A percentile compares a stretch with the other conserved stretches of the same genome.
These are phyloP conservation scores for Cryptococcus sp. DNA, from an alignment of 1,284 basidiomycete species.

Conservation along the genomic window DNA sequence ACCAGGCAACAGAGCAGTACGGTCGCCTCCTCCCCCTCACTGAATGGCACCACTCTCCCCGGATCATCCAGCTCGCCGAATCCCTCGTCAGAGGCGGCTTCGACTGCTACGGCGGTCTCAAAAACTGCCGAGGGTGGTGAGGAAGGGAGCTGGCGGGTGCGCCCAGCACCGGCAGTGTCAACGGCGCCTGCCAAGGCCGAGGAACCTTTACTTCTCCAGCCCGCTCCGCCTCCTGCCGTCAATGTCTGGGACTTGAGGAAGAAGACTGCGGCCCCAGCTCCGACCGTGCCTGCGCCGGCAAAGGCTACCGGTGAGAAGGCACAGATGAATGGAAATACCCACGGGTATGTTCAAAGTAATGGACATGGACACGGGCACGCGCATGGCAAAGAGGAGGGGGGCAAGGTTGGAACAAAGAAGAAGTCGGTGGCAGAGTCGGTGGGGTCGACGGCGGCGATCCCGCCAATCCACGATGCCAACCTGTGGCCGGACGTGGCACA, in stretches of 20 bases:
- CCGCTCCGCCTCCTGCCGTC: conserved; percentile 28
- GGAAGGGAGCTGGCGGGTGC: conserved; percentile 33
- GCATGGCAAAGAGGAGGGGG: neutral
- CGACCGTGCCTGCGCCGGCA: conserved; percentile 9
- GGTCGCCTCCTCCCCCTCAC: conserved; percentile 25
- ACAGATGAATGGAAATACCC: too few relatives aligned
- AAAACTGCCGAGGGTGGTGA: conserved; percentile 17
- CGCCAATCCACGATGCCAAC: conserved; percentile 28
- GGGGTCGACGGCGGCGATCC: conserved; percentile 3
- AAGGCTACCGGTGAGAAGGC: conserved; percentile 3
- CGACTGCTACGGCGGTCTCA: conserved; percentile 14
- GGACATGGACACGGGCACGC: neutral
- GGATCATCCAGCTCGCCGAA: conserved; percentile 20
- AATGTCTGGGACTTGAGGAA: conserved; percentile 46
- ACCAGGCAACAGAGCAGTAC: conserved; percentile 10
- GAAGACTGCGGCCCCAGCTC: conserved; percentile 22
- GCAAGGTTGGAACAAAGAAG: conserved; percentile 14
- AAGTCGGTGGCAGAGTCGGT: conserved; percentile 16
- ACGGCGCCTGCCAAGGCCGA: conserved; percentile 3
- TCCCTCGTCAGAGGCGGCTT: conserved; percentile 18
- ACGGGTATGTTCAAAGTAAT: too few relatives aligned
- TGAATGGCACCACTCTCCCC: conserved; percentile 22
- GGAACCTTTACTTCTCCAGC: conserved; percentile 9
- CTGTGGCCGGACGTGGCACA: conserved; percentile 45
- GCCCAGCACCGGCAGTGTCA: conserved; percentile 15